These are phyloP conservation scores for Lasiosphaeria ovina DNA, from an alignment of 495 filamentous ascomycete species.

Conservation along the genomic window DNA sequence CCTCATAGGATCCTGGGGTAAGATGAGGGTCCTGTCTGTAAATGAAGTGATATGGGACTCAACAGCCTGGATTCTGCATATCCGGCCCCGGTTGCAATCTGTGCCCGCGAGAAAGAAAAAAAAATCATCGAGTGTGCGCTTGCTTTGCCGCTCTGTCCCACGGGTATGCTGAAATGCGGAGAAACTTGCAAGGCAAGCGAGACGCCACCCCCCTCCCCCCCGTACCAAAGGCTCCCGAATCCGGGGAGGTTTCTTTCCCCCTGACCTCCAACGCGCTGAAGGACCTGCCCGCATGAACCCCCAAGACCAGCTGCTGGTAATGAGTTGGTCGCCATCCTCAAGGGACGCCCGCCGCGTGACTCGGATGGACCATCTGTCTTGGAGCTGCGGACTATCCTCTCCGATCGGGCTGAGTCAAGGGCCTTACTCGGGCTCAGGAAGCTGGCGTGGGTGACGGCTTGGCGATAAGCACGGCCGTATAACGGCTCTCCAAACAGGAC, in stretches of 20 bases:
- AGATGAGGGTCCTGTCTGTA: conserved; percentile 9
- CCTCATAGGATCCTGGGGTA: conserved; percentile 11
- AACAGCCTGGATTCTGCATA: conserved; percentile 21
- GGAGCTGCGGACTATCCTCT: conserved; percentile 8
- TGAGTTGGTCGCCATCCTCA: background rate
- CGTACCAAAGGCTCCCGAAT: background rate
- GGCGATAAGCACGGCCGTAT: background rate
- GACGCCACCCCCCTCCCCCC: background rate
- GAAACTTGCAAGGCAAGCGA: conserved; percentile 4
- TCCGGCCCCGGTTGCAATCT: conserved; percentile 19
- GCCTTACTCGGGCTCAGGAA: background rate
- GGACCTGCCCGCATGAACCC: background rate
- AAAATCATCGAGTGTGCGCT: too few relatives aligned
- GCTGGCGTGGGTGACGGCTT: background rate
- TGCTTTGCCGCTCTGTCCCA: conserved; percentile 2
- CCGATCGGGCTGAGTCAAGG: conserved; percentile 1
- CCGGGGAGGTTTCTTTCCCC: background rate
- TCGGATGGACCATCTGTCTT: background rate
- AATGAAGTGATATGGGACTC: conserved; percentile 23
- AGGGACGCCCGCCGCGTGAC: background rate
- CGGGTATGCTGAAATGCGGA: background rate
- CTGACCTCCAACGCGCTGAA: background rate
- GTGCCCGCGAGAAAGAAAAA: conserved; percentile 5
- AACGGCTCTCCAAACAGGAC: background rate
- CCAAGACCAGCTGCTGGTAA: background rate